Conservation (phyloP, 2,329 filamentous ascomycete genomes). For the Blastomyces silverae region DNA sequence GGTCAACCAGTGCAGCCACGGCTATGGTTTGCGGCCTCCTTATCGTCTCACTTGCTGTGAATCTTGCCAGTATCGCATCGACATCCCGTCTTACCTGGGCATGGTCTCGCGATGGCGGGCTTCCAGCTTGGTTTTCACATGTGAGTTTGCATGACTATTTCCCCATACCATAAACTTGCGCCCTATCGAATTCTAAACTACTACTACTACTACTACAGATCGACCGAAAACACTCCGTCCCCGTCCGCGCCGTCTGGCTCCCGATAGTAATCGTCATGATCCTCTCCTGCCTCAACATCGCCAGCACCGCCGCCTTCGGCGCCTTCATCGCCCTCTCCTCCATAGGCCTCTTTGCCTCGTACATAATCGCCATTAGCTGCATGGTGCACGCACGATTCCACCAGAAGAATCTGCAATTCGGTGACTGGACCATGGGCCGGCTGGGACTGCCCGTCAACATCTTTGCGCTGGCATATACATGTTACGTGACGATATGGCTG, state of each 20-base stretch:
- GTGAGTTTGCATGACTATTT: slow-evolving; percentile 16
- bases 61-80: slow-evolving; percentile 42
- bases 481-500: slow-evolving; percentile 30
- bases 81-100: slow-evolving; percentile 47
- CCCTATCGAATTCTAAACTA: slow-evolving; percentile 18
- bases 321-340: slow-evolving; percentile 38
- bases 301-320: slow-evolving; percentile 35
- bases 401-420: slow-evolving; percentile 23
- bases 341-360: slow-evolving; percentile 36
- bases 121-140: slow-evolving; percentile 37
- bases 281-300: slow-evolving; percentile 38
- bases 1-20: slow-evolving; percentile 38
- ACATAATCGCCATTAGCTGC: slow-evolving; percentile 36
- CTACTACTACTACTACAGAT: slow-evolving; percentile 23
- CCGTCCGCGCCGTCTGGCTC: slow-evolving; percentile 35
- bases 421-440: slow-evolving; percentile 31
- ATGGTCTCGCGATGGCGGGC: slow-evolving; percentile 45
- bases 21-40: slow-evolving; percentile 37
- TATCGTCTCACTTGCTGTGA: slow-evolving; percentile 36
- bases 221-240: slow-evolving; percentile 31
- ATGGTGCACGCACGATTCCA: slow-evolving; percentile 33
- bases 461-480: slow-evolving; percentile 32
- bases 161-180: no score
- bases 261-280: slow-evolving; percentile 30
- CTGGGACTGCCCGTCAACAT: slow-evolving; percentile 32